Conservation (phyloP, 257 asterid species). For the Hygrophila difformis region DNA sequence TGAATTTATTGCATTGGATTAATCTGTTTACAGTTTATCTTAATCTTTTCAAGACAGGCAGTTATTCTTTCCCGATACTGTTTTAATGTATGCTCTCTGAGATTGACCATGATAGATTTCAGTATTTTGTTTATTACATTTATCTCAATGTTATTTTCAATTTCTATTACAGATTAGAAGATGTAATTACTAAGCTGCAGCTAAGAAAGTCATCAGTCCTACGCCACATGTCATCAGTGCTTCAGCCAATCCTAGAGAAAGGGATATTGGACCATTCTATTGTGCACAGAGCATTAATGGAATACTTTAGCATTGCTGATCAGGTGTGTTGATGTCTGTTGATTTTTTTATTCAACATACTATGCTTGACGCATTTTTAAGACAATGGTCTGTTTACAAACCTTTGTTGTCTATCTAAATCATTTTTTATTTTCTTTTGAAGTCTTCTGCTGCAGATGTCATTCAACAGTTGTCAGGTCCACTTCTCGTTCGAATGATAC, state of each 20-base stretch:
- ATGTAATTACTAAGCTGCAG: constrained; percentile 68
- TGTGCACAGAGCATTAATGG: constrained; percentile 69
- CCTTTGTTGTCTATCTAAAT: constrained; percentile 25
- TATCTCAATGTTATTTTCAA: neutral
- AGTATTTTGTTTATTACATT: no score
- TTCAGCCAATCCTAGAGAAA: constrained; percentile 85
- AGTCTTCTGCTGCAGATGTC: constrained; percentile 87
- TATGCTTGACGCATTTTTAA: no score
- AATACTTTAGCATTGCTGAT: constrained; percentile 67
- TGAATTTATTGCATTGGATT: neutral
- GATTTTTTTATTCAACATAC: neutral
- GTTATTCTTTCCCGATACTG: no score
- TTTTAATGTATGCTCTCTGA: no score
- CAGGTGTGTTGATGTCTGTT: constrained; percentile 35
- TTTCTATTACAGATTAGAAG: constrained; percentile 48
- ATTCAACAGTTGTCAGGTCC: constrained; percentile 68
- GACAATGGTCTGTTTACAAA: no score
- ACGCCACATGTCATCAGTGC: constrained; percentile 78
- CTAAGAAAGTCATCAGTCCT: constrained; percentile 60
- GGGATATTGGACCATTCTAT: constrained; percentile 92
- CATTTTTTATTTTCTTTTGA: constrained; percentile 13
- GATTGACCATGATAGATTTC: no score
- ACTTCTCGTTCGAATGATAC: constrained; percentile 63
- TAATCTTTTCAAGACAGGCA: no score
- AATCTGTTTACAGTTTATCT: neutral